Evolutionary conservation across 2,329 filamentous ascomycete genomes (phyloP).

Genomic region (Alternaria sp.): DNA sequence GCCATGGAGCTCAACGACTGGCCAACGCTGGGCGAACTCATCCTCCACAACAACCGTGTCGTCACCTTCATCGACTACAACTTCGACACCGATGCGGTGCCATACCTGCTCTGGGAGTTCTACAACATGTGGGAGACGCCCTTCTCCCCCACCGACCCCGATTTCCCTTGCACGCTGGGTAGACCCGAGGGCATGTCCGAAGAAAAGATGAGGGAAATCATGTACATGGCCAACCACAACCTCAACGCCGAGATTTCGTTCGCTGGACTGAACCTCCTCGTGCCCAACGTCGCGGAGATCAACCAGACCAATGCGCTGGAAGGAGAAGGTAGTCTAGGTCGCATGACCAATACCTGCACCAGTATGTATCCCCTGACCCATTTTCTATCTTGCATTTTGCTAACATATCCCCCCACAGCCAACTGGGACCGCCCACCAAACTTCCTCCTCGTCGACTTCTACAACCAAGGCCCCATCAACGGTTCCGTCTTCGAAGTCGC

Average conservation of each 20-base stretch:
- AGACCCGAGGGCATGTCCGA: constrained; percentile 71
- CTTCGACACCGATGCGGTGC: constrained; percentile 77
- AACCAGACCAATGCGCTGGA: constrained; percentile 45
- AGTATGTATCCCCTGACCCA: constrained; percentile 30
- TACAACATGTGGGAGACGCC: constrained; percentile 91
- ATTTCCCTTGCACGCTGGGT: constrained; percentile 80
- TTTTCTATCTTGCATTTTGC: not conserved
- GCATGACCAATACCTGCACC: constrained; percentile 41
- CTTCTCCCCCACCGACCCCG: constrained; percentile 72
- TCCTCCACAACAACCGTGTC: constrained; percentile 45
- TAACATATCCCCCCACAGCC: constrained; percentile 17
- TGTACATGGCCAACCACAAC: constrained; percentile 93
- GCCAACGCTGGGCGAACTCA: constrained; percentile 77
- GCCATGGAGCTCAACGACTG: constrained; percentile 81
- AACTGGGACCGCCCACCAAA: constrained; percentile 48
- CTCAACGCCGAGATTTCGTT: constrained; percentile 73
- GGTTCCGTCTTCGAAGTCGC: constrained; percentile 51
- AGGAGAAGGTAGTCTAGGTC: constrained; percentile 43
- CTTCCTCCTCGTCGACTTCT: constrained; percentile 52
- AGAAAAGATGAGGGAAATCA: constrained; percentile 60
- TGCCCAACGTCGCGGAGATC: constrained; percentile 46
- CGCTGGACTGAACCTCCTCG: constrained; percentile 36
- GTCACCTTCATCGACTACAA: constrained; percentile 51
- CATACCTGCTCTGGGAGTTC: constrained; percentile 89
- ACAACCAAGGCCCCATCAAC: constrained; percentile 44